Conservation (phyloP, 768 basidiomycete genomes). For the Phanerochaete carnosa region DNA sequence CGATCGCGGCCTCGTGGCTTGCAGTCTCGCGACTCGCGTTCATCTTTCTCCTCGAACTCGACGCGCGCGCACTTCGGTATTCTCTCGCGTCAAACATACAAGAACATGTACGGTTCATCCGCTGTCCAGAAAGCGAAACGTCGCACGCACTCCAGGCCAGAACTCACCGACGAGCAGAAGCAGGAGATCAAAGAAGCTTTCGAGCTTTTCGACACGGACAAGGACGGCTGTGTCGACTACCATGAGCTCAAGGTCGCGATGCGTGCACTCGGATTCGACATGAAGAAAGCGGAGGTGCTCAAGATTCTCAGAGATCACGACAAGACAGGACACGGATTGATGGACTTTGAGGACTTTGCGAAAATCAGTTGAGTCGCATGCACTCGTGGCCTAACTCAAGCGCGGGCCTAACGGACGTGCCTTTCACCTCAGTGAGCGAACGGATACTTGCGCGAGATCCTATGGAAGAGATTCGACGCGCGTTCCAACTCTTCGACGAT, state of each 20-base stretch:
- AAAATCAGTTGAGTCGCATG: conserved; percentile 69
- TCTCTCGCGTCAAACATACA: neutral
- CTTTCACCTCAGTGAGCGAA: conserved; percentile 72
- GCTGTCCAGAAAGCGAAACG: conserved; percentile 72
- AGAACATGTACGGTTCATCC: conserved; percentile 34
- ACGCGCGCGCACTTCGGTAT: neutral
- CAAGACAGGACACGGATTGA: conserved; percentile 75
- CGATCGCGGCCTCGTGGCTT: neutral
- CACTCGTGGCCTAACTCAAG: neutral
- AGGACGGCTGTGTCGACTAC: conserved; percentile 94
- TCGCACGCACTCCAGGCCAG: conserved; percentile 72
- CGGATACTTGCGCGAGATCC: conserved; percentile 92
- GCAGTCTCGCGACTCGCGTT: neutral
- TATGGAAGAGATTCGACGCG: conserved; percentile 92
- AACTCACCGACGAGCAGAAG: conserved; percentile 84
- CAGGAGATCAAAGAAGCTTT: conserved; percentile 99
- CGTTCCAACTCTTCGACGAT: conserved; percentile 96
- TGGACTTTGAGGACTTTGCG: conserved; percentile 92
- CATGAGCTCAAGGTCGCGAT: conserved; percentile 99
- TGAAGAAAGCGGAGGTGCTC: conserved; percentile 98
- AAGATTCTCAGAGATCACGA: conserved; percentile 92
- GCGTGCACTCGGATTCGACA: conserved; percentile 94
- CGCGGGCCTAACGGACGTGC: neutral
- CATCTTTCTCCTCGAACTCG: neutral
- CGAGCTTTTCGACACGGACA: conserved; percentile 98